Conservation (phyloP, 176 grass and related monocot genomes). For the Phoenix dactylifera region DNA sequence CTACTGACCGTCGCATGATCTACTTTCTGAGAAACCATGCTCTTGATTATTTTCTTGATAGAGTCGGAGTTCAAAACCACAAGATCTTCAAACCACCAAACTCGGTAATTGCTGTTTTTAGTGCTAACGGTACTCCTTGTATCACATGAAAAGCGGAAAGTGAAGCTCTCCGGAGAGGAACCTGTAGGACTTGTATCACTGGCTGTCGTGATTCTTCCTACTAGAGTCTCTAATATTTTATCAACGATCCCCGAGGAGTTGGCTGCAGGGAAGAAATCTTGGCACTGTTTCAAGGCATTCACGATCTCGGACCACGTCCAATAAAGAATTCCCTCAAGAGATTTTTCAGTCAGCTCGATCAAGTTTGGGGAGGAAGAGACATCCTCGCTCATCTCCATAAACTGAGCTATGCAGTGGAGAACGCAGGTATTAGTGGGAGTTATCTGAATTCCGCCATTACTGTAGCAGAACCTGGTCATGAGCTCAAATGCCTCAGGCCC, state of each 20-base stretch:
- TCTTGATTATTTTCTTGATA: constrained; percentile 41
- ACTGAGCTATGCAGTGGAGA: constrained; percentile 57
- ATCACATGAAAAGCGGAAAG: constrained; percentile 75
- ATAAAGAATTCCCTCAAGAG: constrained; percentile 50
- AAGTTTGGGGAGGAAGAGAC: constrained; percentile 35
- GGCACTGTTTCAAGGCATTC: constrained; percentile 59
- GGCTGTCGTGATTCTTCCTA: constrained; percentile 44
- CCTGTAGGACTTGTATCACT: constrained; percentile 50
- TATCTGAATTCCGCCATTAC: constrained; percentile 20
- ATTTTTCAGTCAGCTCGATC: constrained; percentile 36
- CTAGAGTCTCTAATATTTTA: constrained; percentile 32
- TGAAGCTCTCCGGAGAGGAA: constrained; percentile 85
- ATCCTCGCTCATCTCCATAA: constrained; percentile 50
- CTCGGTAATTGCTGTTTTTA: constrained; percentile 24
- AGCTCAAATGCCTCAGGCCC: constrained; percentile 77
- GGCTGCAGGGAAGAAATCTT: constrained; percentile 33
- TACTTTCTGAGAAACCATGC: constrained; percentile 41
- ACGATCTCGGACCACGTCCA: constrained; percentile 76
- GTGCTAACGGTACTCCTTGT: constrained; percentile 74
- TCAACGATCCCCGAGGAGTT: constrained; percentile 44
- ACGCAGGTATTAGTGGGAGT: constrained; percentile 48
- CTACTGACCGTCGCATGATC: constrained; percentile 51
- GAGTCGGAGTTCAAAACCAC: constrained; percentile 25
- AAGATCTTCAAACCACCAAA: constrained; percentile 97
- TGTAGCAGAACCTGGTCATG: constrained; percentile 68